These are phyloP conservation scores for Eutrema heterophyllum DNA, from an alignment of 345 rosid species.

Conservation along the genomic window DNA sequence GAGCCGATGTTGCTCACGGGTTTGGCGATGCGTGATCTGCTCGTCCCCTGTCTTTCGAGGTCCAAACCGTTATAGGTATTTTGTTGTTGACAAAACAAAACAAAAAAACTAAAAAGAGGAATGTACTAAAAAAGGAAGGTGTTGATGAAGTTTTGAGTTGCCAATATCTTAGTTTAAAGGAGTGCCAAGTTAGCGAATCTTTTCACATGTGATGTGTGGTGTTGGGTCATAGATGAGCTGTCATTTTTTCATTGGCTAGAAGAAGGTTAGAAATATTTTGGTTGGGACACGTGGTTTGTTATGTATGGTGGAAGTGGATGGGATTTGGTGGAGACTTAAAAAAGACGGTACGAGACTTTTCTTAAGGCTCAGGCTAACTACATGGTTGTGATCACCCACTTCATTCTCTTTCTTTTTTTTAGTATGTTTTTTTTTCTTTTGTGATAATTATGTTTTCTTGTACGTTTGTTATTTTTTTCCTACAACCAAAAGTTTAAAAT, in stretches of 20 bases:
- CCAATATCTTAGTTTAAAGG: constrained; percentile 28
- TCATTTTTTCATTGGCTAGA: background rate
- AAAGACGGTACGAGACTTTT: constrained; percentile 25
- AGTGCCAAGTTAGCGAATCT: constrained; percentile 28
- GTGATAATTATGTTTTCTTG: background rate
- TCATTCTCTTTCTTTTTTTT: background rate
- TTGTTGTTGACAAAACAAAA: no score
- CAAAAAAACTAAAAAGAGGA: background rate
- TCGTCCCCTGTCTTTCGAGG: no score
- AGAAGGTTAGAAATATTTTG: background rate
- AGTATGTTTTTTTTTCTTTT: background rate
- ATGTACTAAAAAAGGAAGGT: background rate
- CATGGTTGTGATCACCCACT: constrained; percentile 20
- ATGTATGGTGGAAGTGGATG: constrained; percentile 14
- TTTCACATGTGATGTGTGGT: constrained; percentile 12
- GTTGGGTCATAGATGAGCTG: constrained; percentile 11
- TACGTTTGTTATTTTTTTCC: background rate
- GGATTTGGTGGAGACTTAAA: constrained; percentile 27
- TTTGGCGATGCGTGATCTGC: no score
- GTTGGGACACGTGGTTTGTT: constrained; percentile 20
- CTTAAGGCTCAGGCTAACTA: constrained; percentile 17
- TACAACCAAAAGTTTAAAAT: background rate
- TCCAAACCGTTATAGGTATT: no score
- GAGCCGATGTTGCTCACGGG: no score
- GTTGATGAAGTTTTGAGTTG: constrained; percentile 4